Conservation (phyloP, 345 rosid genomes). For the Abelmoschus esculentus region DNA sequence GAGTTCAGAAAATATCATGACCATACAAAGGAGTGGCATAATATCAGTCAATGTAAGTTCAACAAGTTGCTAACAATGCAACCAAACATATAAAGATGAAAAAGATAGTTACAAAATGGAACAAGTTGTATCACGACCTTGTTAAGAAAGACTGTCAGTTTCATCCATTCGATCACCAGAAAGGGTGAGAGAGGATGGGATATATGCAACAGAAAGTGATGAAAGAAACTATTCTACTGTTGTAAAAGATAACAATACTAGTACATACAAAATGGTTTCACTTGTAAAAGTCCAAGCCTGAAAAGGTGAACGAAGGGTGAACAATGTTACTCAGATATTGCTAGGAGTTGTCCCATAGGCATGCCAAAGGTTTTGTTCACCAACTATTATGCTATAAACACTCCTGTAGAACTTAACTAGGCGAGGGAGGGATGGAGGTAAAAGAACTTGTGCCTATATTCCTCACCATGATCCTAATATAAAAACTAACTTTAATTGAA, state of each 20-base stretch:
- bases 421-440: not conserved
- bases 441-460: not conserved
- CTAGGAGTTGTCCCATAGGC: not conserved
- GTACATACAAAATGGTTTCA: not conserved
- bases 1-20: not conserved
- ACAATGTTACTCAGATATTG: not conserved
- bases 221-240: not conserved
- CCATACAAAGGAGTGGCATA: not conserved
- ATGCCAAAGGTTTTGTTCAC: not conserved
- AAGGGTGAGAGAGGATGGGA: not conserved
- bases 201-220: not conserved
- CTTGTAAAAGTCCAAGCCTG: not conserved
- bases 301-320: not conserved
- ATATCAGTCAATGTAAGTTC: not conserved
- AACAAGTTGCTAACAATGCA: not conserved
- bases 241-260: not conserved
- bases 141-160: not conserved
- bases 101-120: not conserved
- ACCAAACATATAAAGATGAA: conserved; percentile 6
- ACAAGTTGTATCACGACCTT: not conserved
- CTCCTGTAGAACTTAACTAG: not conserved
- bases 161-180: not conserved
- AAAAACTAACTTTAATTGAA: not conserved
- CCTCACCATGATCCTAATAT: not conserved
- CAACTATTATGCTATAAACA: not conserved